phyloP scores from a whole-genome alignment of 2,329 filamentous ascomycete genomes.

The Alternaria panax region DNA sequence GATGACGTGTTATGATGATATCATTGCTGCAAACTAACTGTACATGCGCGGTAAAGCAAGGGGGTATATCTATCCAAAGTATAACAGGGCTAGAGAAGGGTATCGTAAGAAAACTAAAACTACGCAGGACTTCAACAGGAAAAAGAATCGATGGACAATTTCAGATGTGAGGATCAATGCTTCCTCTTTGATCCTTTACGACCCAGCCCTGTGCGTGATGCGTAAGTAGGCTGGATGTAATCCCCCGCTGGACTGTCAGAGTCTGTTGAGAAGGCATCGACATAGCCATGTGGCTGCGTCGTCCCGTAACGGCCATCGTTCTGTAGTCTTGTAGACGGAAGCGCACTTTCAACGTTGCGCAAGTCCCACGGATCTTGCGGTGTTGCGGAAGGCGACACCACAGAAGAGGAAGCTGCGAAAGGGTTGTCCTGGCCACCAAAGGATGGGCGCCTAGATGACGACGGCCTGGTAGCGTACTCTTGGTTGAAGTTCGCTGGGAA shows the following conservation, averaged over 20 bases:
- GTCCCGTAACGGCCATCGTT: background rate
- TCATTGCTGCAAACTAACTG: background rate
- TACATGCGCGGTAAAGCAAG: background rate
- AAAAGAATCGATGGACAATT: background rate
- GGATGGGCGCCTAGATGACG: conserved; percentile 33
- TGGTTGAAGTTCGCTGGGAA: conserved; percentile 27
- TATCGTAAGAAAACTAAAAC: background rate
- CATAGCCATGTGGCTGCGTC: conserved; percentile 25
- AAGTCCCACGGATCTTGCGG: conserved; percentile 38
- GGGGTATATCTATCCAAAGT: background rate
- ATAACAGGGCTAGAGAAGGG: background rate
- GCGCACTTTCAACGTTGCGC: conserved; percentile 25
- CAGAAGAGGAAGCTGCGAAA: conserved; percentile 25
- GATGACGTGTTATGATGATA: background rate
- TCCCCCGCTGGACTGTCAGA: conserved; percentile 13
- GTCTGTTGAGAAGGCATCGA: conserved; percentile 23
- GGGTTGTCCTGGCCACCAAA: conserved; percentile 27
- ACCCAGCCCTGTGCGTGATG: conserved; percentile 5
- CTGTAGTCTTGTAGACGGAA: conserved; percentile 22
- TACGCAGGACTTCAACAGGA: background rate
- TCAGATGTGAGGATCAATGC: background rate
- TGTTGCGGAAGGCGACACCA: background rate
- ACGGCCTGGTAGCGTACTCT: conserved; percentile 21
- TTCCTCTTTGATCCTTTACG: conserved; percentile 15
- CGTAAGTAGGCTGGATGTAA: background rate